phyloP scores from a whole-genome alignment of 164 flowering plant genomes.

The Sedum album region DNA sequence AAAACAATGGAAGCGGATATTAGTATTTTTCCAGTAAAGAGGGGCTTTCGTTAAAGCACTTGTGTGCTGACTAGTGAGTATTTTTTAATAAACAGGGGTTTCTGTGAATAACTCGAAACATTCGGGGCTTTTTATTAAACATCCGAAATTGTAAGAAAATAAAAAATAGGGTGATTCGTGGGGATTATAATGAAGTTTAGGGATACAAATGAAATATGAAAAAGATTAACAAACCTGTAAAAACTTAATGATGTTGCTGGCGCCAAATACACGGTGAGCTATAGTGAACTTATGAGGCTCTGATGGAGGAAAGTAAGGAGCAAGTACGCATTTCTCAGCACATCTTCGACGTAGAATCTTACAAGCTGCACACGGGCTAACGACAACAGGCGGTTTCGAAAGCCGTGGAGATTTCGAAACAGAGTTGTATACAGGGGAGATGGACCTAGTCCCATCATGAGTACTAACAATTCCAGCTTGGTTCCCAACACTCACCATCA shows the following conservation, averaged over 20 bases:
- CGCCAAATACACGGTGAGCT: slow-evolving; percentile 53
- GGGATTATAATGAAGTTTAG: not conserved
- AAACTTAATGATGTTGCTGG: slow-evolving; percentile 54
- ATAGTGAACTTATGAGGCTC: slow-evolving; percentile 52
- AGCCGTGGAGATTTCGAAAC: not conserved
- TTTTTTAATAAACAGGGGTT: too few relatives aligned
- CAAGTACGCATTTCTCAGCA: slow-evolving; percentile 44
- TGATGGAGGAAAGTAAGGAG: slow-evolving; percentile 48
- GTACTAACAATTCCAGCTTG: not conserved
- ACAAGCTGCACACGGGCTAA: slow-evolving; percentile 53
- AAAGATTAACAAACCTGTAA: slow-evolving; percentile 31
- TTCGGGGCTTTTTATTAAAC: too few relatives aligned
- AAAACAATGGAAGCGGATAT: not conserved
- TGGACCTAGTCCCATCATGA: not conserved
- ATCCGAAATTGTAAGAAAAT: too few relatives aligned
- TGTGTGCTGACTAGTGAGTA: too few relatives aligned
- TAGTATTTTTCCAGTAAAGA: too few relatives aligned
- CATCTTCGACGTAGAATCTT: slow-evolving; percentile 46
- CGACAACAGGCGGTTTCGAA: slow-evolving; percentile 16
- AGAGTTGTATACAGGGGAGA: not conserved
- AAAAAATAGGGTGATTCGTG: too few relatives aligned
- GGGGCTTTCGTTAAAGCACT: too few relatives aligned
- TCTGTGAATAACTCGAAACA: too few relatives aligned
- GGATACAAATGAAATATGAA: not conserved
- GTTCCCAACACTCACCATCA: not conserved